A percentile compares a stretch with the other conserved stretches of the same genome.
Conservation (phyloP, 1,284 basidiomycete genomes). For the Moesziomyces globuligerus region DNA sequence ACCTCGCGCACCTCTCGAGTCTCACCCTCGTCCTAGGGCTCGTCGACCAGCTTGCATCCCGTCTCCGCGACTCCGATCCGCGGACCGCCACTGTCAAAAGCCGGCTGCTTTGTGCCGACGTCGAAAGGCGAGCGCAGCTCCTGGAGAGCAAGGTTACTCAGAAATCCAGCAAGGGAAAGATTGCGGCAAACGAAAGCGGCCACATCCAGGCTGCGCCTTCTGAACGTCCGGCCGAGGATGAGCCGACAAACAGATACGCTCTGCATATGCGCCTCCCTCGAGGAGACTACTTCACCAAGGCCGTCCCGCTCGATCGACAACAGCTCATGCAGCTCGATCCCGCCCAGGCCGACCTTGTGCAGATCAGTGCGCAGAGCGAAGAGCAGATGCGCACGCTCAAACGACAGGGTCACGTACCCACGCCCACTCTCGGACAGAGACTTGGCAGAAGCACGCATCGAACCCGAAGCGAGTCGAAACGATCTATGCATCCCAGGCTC, state of each 20-base stretch:
- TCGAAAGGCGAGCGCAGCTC: slow-evolving; percentile 17
- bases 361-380: slow-evolving; percentile 43
- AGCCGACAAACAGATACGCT: slow-evolving; percentile 40
- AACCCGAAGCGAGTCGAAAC: slow-evolving; percentile 25
- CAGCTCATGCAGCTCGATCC: slow-evolving; percentile 40
- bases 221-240: slow-evolving; percentile 3
- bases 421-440: slow-evolving; percentile 44
- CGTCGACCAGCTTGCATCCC: slow-evolving; percentile 42
- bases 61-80: slow-evolving; percentile 17
- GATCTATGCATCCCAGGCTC: slow-evolving; percentile 10
- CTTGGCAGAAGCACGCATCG: slow-evolving; percentile 18
- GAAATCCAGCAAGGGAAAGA: background rate
- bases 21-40: slow-evolving; percentile 35
- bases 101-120: slow-evolving; percentile 15
- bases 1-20: slow-evolving; percentile 18
- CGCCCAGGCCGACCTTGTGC: slow-evolving; percentile 56
- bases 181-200: background rate
- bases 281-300: slow-evolving; percentile 64
- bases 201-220: background rate
- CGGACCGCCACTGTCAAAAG: slow-evolving; percentile 21
- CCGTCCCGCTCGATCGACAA: slow-evolving; percentile 31
- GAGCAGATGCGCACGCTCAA: slow-evolving; percentile 24
- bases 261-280: slow-evolving; percentile 63
- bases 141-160: slow-evolving; percentile 20
- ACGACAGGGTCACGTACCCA: slow-evolving; percentile 29